Percentiles rank a stretch among this genome's conserved stretches.
phyloP scores from a whole-genome alignment of 768 basidiomycete genomes.

The Rubroboletus satanas region DNA sequence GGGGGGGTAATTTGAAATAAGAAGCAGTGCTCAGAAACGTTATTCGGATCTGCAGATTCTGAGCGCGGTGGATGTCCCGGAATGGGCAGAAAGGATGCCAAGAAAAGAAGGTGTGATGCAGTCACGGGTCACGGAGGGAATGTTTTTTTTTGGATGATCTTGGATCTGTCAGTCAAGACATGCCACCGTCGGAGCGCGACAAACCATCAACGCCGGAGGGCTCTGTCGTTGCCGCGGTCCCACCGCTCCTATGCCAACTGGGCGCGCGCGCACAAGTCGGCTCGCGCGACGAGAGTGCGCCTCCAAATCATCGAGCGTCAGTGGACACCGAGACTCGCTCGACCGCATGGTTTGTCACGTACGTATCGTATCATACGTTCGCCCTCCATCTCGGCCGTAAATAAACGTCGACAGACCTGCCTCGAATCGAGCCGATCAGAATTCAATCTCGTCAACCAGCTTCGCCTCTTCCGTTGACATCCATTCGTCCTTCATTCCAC shows the following conservation, averaged over 20 bases:
- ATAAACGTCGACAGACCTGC: conserved; percentile 27
- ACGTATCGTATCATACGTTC: conserved; percentile 18
- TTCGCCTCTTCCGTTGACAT: conserved; percentile 9
- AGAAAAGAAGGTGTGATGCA: conserved; percentile 10
- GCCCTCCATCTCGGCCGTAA: conserved; percentile 24
- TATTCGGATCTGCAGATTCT: conserved; percentile 34
- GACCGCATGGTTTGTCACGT: conserved; percentile 20
- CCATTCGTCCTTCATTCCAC: conserved; percentile 17
- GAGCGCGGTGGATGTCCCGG: conserved; percentile 3
- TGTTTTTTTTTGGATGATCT: neutral
- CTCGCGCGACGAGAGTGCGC: neutral
- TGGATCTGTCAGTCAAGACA: neutral
- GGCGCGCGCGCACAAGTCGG: neutral
- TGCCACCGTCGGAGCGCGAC: neutral
- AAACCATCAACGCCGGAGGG: neutral
- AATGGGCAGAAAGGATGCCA: conserved; percentile 10
- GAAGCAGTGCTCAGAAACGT: conserved; percentile 26
- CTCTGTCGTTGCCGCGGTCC: conserved; percentile 1
- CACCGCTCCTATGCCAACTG: conserved; percentile 10
- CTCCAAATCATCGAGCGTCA: neutral
- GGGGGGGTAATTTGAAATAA: conserved; percentile 28
- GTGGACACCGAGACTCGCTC: conserved; percentile 6
- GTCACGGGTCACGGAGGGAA: conserved; percentile 22
- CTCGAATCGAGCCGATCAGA: conserved; percentile 25
- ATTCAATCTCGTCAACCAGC: conserved; percentile 21